Percentiles rank a stretch among this genome's conserved stretches.
Evolutionary conservation across 805 yeast genomes (phyloP).

Genomic region (Candida dajiaensis): DNA sequence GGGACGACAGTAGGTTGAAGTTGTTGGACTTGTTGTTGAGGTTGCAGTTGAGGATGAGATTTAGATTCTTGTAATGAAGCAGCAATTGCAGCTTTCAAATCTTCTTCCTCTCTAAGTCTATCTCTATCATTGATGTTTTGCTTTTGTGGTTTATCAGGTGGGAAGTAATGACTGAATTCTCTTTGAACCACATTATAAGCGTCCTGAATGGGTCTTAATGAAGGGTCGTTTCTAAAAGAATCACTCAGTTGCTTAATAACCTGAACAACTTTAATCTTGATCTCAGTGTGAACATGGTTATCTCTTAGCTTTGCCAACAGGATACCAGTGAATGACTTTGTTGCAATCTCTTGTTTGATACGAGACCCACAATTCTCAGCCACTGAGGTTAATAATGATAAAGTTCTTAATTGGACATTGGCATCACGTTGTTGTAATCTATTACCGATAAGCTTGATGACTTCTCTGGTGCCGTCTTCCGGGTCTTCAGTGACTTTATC

Average conservation of each 20-base stretch:
- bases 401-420: constrained; percentile 55
- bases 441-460: constrained; percentile 39
- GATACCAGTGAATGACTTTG: constrained; percentile 44
- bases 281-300: constrained; percentile 51
- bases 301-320: constrained; percentile 48
- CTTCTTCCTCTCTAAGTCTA: constrained; percentile 64
- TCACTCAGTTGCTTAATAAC: constrained; percentile 60
- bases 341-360: constrained; percentile 56
- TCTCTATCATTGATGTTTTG: constrained; percentile 40
- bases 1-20: constrained; percentile 9
- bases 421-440: constrained; percentile 52
- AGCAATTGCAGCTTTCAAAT: constrained; percentile 68
- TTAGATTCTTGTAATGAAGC: constrained; percentile 44
- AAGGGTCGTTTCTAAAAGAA: constrained; percentile 68
- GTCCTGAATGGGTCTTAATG: constrained; percentile 62
- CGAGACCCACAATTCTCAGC: constrained; percentile 77
- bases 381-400: constrained; percentile 50
- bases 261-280: constrained; percentile 61
- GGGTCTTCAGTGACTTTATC: constrained; percentile 60
- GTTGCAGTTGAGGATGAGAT: constrained; percentile 1
- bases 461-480: constrained; percentile 42
- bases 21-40: constrained; percentile 18
- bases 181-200: constrained; percentile 45
- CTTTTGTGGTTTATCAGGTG: constrained; percentile 58
- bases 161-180: constrained; percentile 33